Evolutionary conservation across 768 basidiomycete genomes (phyloP), one percentile per base, ranked within the genome.

Genomic region (Lentinula boryana): DNA sequence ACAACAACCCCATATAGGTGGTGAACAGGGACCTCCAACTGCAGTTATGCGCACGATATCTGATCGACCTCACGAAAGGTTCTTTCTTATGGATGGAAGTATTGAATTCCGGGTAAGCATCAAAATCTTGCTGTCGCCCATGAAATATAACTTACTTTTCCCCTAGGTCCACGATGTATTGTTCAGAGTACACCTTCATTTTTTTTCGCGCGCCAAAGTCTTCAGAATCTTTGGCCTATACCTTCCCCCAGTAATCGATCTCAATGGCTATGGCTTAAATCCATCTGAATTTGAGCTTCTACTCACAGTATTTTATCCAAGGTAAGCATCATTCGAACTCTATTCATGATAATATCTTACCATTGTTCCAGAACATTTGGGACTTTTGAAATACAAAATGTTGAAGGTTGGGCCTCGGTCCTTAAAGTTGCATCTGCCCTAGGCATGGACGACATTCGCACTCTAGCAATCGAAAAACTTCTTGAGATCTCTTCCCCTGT

Each of bases 151-250:
- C 23, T 33, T 5, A 38, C 1, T 6, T 10, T 58, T 49, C 10
- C 7, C n/a, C 8, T 8, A 58, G 57, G 57, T 58, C 16, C n/a
- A 48, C 32, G 49, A 58, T 12, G 36, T 58, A 27, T 15, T 58
- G 27, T 58, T 48, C 27, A 46, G 35, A 36, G 57, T 58, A 9
- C 57, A 58, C 23, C 32, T 27, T n/a, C 33, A 58, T 38, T 58
- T 58, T 27, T 48, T 58, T 31, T 43, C 38, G 3, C 33, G 31
- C 12, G 56, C 56, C 27, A 32, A 23, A 49, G 46, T 7, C 46
- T 44, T 46, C 23, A 6, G 18, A 4, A 8, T 35, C 32, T 41
- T 48, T 10, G 56, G 54, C 36, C 56, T n/a, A 31, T 23, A 40
- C 5, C 16, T 54, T 54, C 53, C 53, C 8, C 44, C 31, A 18